Evolutionary conservation across 306 rosid genomes (phyloP).

Genomic region (Medicago arabica): DNA sequence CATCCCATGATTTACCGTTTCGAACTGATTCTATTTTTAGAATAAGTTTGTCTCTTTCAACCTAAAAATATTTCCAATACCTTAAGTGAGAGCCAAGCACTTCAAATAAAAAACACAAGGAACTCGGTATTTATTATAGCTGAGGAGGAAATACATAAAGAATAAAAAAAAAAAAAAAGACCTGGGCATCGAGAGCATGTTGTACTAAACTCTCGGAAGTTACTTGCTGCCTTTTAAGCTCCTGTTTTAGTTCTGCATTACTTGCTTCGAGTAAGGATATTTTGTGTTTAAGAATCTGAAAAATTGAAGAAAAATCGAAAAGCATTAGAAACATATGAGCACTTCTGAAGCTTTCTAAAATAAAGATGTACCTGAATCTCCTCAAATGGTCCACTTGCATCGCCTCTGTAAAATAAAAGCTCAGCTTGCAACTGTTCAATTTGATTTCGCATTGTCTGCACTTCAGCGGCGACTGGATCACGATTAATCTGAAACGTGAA

Average conservation of each 20-base stretch:
- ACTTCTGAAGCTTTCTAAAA: conserved; percentile 2
- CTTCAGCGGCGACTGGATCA: conserved; percentile 82
- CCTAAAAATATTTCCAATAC: conserved; percentile 54
- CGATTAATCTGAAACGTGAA: conserved; percentile 74
- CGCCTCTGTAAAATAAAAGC: conserved; percentile 84
- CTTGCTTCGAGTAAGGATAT: conserved; percentile 90
- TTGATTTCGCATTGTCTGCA: conserved; percentile 83
- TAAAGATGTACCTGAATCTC: conserved; percentile 73
- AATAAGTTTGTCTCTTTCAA: conserved; percentile 77
- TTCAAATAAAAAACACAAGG: conserved; percentile 26
- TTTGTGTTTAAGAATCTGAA: conserved; percentile 86
- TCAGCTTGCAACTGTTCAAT: conserved; percentile 93
- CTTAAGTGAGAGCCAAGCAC: conserved; percentile 29
- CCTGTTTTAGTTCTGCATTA: conserved; percentile 74
- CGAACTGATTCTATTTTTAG: conserved; percentile 77
- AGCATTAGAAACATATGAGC: conserved; percentile 30
- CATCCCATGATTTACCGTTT: conserved; percentile 91
- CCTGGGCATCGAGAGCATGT: conserved; percentile 51
- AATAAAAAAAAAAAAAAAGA: conserved; percentile 37
- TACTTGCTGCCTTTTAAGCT: conserved; percentile 55
- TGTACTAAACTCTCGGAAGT: conserved; percentile 43
- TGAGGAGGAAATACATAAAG: conserved; percentile 28
- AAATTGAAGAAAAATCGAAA: neutral
- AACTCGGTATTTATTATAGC: conserved; percentile 43
- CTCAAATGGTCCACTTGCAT: conserved; percentile 74